Evolutionary conservation across 352 stramenopile genomes (phyloP).

Genomic region (Pythium monospermum): DNA sequence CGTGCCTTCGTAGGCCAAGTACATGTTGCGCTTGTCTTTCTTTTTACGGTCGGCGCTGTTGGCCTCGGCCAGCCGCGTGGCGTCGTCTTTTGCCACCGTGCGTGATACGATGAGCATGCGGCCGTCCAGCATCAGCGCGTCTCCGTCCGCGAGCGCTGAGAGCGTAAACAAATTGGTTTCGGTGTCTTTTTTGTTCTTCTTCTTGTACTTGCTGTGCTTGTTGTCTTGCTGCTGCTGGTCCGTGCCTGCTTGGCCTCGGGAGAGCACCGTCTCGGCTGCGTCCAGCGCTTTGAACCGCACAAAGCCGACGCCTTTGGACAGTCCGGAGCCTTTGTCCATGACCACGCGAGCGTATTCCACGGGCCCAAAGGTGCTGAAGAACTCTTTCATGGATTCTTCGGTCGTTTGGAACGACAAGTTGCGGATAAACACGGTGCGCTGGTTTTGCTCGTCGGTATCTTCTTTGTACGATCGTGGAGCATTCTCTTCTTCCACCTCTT

Average conservation of each 20-base stretch:
- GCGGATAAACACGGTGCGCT: slow-evolving; percentile 81
- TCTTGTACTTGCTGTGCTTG: slow-evolving; percentile 45
- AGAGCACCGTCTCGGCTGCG: slow-evolving; percentile 49
- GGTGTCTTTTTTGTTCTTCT: slow-evolving; percentile 56
- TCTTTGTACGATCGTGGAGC: slow-evolving; percentile 25
- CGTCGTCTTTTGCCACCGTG: slow-evolving; percentile 67
- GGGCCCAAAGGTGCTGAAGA: slow-evolving; percentile 65
- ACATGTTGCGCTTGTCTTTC: slow-evolving; percentile 95
- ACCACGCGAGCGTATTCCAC: slow-evolving; percentile 82
- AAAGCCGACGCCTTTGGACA: slow-evolving; percentile 84
- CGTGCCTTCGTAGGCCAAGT: slow-evolving; percentile 93
- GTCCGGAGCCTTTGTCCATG: slow-evolving; percentile 67
- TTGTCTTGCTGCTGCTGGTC: slow-evolving; percentile 41
- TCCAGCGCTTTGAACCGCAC: slow-evolving; percentile 66
- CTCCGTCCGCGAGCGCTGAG: slow-evolving; percentile 61
- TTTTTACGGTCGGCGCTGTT: slow-evolving; percentile 49
- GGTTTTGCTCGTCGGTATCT: slow-evolving; percentile 69
- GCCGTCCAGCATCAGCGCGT: slow-evolving; percentile 68
- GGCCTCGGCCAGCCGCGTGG: slow-evolving; percentile 47
- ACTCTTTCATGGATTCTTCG: slow-evolving; percentile 61
- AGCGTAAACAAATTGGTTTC: slow-evolving; percentile 52
- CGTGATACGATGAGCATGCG: slow-evolving; percentile 73
- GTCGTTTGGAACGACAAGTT: slow-evolving; percentile 84
- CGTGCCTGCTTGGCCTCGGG: slow-evolving; percentile 36
- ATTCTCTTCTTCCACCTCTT: slow-evolving; percentile 21